phyloP scores from a whole-genome alignment of 2,329 filamentous ascomycete genomes.

The Aspergillus glaucus region DNA sequence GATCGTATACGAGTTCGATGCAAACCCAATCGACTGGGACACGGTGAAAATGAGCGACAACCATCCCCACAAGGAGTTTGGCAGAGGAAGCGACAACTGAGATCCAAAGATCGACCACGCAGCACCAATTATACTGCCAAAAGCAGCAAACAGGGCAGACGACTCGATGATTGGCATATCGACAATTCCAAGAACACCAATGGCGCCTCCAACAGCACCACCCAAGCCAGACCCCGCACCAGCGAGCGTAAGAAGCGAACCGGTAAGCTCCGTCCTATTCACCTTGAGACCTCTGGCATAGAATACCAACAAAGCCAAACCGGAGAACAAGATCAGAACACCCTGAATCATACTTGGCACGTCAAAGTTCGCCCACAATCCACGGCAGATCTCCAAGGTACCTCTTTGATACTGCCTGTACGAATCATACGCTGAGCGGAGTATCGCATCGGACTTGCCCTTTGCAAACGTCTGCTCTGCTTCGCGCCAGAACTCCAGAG shows the following conservation, averaged over 20 bases:
- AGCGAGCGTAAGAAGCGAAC: conserved; percentile 47
- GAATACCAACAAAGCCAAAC: conserved; percentile 62
- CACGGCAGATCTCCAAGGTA: conserved; percentile 72
- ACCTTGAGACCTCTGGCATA: conserved; percentile 59
- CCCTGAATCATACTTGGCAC: conserved; percentile 78
- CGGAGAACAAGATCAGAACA: conserved; percentile 61
- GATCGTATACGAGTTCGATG: conserved; percentile 96
- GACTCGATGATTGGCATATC: conserved; percentile 27
- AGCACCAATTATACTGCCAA: conserved; percentile 41
- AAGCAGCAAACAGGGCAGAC: conserved; percentile 35
- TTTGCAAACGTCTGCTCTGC: conserved; percentile 48
- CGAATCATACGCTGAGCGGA: conserved; percentile 45
- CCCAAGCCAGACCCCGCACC: conserved; percentile 45
- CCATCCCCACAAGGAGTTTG: conserved; percentile 82
- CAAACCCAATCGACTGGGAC: conserved; percentile 88
- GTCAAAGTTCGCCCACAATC: conserved; percentile 88
- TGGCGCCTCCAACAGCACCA: conserved; percentile 21
- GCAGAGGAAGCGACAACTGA: conserved; percentile 51
- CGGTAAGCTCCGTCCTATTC: conserved; percentile 49
- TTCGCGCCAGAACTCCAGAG: conserved; percentile 53
- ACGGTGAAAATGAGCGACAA: conserved; percentile 71
- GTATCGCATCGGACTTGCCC: conserved; percentile 30
- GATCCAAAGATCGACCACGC: conserved; percentile 33
- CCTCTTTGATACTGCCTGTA: conserved; percentile 70
- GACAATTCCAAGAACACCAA: conserved; percentile 18